phyloP scores from a whole-genome alignment of 345 rosid genomes.

The Pugionium cornutum region DNA sequence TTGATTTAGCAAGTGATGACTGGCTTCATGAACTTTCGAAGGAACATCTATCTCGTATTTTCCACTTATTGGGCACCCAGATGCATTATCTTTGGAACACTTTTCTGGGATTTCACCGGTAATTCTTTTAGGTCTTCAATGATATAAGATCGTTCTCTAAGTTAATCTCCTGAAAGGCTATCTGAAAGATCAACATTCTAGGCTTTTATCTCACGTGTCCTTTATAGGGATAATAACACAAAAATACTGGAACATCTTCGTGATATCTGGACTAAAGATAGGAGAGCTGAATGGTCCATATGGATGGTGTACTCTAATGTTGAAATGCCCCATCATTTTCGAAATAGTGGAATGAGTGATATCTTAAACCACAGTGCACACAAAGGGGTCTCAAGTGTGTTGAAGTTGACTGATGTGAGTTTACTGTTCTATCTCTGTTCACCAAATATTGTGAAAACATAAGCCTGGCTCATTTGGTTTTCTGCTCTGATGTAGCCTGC shows the following conservation, averaged over 20 bases:
- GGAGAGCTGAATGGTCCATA: slow-evolving; percentile 96
- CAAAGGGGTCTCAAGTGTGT: slow-evolving; percentile 60
- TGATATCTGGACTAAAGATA: slow-evolving; percentile 77
- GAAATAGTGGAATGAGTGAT: slow-evolving; percentile 69
- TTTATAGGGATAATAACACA: slow-evolving; percentile 63
- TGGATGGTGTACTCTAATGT: slow-evolving; percentile 98
- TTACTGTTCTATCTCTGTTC: slow-evolving; percentile 8
- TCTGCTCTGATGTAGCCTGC: slow-evolving; percentile 63
- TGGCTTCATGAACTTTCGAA: slow-evolving; percentile 50
- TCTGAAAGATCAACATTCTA: too few relatives aligned
- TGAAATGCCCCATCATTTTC: slow-evolving; percentile 93
- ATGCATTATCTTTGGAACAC: slow-evolving; percentile 68
- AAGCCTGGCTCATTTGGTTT: slow-evolving; percentile 12
- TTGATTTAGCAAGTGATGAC: slow-evolving; percentile 47
- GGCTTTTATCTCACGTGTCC: slow-evolving; percentile 5
- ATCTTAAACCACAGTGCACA: slow-evolving; percentile 52
- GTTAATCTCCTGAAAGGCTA: too few relatives aligned
- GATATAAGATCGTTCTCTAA: too few relatives aligned
- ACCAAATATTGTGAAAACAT: neutral
- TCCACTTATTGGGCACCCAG: slow-evolving; percentile 68
- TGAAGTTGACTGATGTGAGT: slow-evolving; percentile 72
- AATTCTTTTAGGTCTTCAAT: slow-evolving; percentile 5
- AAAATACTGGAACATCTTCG: slow-evolving; percentile 65
- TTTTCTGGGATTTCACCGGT: slow-evolving; percentile 93
- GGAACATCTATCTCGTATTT: slow-evolving; percentile 55